A percentile compares a stretch with the other conserved stretches of the same genome.
These are phyloP conservation scores for Gossypium schwendimanii DNA, from an alignment of 441 rosid genomes.

Conservation along the genomic window DNA sequence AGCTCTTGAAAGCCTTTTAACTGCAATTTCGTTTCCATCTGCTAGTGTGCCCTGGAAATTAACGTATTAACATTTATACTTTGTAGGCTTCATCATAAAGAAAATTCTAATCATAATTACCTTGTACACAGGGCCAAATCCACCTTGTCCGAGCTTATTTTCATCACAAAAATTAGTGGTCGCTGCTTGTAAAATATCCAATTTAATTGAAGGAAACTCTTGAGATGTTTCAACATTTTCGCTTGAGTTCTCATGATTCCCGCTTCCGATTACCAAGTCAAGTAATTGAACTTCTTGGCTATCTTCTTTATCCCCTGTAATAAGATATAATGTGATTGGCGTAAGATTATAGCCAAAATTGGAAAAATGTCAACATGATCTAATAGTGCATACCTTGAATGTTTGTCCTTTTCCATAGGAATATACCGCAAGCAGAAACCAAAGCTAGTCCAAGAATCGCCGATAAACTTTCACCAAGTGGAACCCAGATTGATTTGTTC, in stretches of 20 bases:
- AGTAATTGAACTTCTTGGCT: constrained; percentile 15
- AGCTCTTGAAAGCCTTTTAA: constrained; percentile 32
- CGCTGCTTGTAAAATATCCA: neutral
- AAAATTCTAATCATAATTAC: constrained; percentile 15
- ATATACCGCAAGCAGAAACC: neutral
- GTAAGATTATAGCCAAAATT: neutral
- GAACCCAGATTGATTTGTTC: neutral
- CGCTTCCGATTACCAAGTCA: neutral
- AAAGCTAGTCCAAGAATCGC: neutral
- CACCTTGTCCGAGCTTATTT: constrained; percentile 49
- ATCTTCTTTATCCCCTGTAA: neutral
- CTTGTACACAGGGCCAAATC: constrained; percentile 52
- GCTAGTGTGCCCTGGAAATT: constrained; percentile 28
- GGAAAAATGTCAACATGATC: neutral
- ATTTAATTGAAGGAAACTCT: constrained; percentile 8
- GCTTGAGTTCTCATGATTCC: neutral
- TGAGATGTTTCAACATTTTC: constrained; percentile 10
- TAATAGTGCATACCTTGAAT: neutral
- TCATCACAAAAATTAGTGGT: constrained; percentile 30
- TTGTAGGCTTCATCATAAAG: too few species aligned
- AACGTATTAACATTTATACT: neutral
- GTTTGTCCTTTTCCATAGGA: neutral
- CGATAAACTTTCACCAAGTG: neutral
- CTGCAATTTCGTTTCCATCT: constrained; percentile 32
- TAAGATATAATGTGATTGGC: neutral